Base-by-base conservation (phyloP, 768 basidiomycete genomes). In the Serendipita indica region DNA sequence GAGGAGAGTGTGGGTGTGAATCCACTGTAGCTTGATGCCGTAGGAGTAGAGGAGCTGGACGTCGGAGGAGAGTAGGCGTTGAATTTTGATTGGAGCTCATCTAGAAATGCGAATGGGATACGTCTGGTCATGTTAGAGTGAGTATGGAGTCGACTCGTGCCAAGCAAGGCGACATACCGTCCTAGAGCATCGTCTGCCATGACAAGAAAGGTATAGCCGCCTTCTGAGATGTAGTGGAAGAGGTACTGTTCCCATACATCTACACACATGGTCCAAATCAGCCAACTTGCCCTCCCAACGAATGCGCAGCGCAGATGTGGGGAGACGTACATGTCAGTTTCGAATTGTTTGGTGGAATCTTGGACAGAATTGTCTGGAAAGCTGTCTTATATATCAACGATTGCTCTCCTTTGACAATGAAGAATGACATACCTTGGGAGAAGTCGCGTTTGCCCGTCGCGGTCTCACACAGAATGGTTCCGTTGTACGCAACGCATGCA, bases 141-240 rank as follows among this genome's bases (percentile, higher is more conserved):
- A n/a, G 39, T 58, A 25, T 61, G 41, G 34, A 12, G 39, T 39
- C 5, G 7, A n/a, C 14, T 34, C 35, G 25, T 22, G 34, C 28
- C 27, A 18, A 7, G 32, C 14, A 18, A 39, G 49, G 3, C 33
- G 25, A 68, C 80, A 63, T 60, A 88, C 89, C 94, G 77, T 59
- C 92, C 93, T 16, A 83, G 88, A 37, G 84, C 77, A 69, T 97
- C 93, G 67, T 98, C 91, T 3, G 90, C 89, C 83, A 99, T 92
- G 58, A 92, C 88, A 22, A 98, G 78, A 69, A 86, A 93, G 34
- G 83, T 83, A 68, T 88, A 82, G 0, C 89, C 89, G 16, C 82
- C 83, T 63, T 90, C 89, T 3, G 89, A 87, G 63, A 94, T 78
- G 70, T 97, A 96, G 71, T 97, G 92, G 66, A 97, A 93, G 7